Evolutionary conservation across 2,329 filamentous ascomycete species (phyloP).

Genomic region (Epichloe aotearoae): DNA sequence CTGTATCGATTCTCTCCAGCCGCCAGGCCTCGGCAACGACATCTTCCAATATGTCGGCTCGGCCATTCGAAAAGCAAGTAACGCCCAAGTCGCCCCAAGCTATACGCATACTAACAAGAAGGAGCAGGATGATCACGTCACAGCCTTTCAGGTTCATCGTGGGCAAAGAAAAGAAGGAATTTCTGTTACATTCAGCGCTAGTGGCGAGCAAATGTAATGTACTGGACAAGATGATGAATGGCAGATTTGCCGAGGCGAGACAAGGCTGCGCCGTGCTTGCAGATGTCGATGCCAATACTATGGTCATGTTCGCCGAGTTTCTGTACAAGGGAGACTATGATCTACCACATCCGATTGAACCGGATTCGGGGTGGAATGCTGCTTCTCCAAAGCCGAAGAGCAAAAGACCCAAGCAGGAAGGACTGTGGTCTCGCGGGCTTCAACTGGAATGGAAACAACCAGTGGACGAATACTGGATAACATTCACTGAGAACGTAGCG

Average conservation of each 20-base stretch:
- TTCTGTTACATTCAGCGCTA: not conserved
- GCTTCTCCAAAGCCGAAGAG: no score
- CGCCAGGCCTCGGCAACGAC: no score
- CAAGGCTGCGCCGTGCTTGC: not conserved
- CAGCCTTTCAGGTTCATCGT: not conserved
- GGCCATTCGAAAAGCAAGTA: not conserved
- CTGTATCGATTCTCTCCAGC: no score
- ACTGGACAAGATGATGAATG: not conserved
- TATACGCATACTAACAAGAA: no score
- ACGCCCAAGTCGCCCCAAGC: not conserved
- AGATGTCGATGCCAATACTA: not conserved
- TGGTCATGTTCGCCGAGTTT: not conserved
- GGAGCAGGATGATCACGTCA: not conserved
- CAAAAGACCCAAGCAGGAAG: not conserved
- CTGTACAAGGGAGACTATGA: not conserved
- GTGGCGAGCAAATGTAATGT: not conserved
- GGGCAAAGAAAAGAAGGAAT: not conserved
- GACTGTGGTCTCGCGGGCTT: accelerated
- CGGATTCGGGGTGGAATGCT: no score
- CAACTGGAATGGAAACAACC: not conserved
- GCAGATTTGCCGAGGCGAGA: not conserved
- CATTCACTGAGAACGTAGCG: not conserved
- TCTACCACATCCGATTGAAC: not conserved
- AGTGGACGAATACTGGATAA: not conserved
- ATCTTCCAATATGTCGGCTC: no score